phyloP scores from a whole-genome alignment of 2,329 filamentous ascomycete species.

The Beauveria pseudobassiana region DNA sequence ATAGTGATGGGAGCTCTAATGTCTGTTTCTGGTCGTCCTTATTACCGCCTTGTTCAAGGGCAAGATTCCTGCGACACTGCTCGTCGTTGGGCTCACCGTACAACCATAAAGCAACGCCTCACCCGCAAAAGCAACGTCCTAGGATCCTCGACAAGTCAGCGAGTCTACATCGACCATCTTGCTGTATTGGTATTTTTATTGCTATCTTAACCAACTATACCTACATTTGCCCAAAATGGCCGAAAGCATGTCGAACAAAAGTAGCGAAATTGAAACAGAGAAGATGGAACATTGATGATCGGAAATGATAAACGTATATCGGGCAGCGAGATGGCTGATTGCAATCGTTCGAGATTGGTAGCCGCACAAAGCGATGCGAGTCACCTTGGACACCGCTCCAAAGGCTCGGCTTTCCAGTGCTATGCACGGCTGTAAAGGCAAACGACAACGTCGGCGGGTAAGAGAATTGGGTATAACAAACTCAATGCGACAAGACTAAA shows the following conservation, averaged over 20 bases:
- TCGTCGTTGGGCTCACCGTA: not conserved
- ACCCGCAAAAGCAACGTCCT: not conserved
- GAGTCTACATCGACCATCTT: too few species aligned
- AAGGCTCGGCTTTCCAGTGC: not conserved
- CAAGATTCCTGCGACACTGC: not conserved
- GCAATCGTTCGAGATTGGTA: not conserved
- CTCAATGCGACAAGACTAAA: not conserved
- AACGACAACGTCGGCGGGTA: not conserved
- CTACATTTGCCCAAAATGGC: not conserved
- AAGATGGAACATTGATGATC: too few species aligned
- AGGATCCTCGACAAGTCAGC: not conserved
- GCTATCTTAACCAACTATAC: not conserved
- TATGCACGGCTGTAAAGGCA: not conserved
- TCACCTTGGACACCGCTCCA: not conserved
- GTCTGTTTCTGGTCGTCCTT: not conserved
- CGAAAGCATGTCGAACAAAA: not conserved
- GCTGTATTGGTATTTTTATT: not conserved
- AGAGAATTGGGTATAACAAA: slow-evolving; percentile 7
- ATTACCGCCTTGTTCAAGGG: not conserved
- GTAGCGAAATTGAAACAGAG: too few species aligned
- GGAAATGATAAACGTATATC: not conserved
- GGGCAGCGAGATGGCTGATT: not conserved
- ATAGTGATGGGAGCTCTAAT: not conserved
- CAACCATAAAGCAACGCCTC: not conserved
- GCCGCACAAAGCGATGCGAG: not conserved